phyloP scores from a whole-genome alignment of 2,329 filamentous ascomycete species.

The Fusarium circinatum region DNA sequence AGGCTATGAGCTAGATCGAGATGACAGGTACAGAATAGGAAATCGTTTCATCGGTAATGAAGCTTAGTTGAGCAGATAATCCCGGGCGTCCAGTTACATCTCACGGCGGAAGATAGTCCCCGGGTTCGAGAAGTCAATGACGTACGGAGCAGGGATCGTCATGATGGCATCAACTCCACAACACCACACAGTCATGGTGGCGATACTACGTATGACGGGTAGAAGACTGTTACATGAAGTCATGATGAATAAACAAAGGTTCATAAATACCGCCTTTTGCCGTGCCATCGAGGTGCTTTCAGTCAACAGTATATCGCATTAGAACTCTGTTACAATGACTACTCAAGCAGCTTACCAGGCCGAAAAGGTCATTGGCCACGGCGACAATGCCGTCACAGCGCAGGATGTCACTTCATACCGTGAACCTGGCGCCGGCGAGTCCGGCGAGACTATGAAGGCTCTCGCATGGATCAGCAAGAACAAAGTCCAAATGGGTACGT shows the following conservation, averaged over 20 bases:
- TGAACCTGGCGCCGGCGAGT: constrained; percentile 57
- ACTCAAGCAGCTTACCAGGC: constrained; percentile 73
- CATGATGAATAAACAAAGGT: background rate
- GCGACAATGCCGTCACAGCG: constrained; percentile 68
- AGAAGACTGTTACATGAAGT: constrained; percentile 6
- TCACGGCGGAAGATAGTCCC: background rate
- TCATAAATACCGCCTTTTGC: constrained; percentile 12
- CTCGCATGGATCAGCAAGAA: constrained; percentile 87
- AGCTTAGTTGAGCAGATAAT: constrained; percentile 3
- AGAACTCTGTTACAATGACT: constrained; percentile 27
- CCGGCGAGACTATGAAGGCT: constrained; percentile 77
- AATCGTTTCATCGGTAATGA: constrained; percentile 11
- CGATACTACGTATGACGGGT: constrained; percentile 22
- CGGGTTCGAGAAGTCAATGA: constrained; percentile 31
- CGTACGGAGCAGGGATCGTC: constrained; percentile 31
- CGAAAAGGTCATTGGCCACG: constrained; percentile 76
- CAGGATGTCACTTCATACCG: constrained; percentile 76
- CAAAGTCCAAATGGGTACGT: constrained; percentile 71
- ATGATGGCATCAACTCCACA: constrained; percentile 31
- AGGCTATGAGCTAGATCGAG: constrained; percentile 21
- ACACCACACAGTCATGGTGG: constrained; percentile 21
- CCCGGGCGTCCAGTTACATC: constrained; percentile 9
- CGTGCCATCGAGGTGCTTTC: background rate
- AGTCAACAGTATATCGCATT: background rate
- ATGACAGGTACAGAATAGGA: constrained; percentile 22